Percentiles rank a stretch among this genome's conserved stretches.
These are phyloP conservation scores for Penicillium vulpinum DNA, from an alignment of 2,329 filamentous ascomycete species.

Conservation along the genomic window DNA sequence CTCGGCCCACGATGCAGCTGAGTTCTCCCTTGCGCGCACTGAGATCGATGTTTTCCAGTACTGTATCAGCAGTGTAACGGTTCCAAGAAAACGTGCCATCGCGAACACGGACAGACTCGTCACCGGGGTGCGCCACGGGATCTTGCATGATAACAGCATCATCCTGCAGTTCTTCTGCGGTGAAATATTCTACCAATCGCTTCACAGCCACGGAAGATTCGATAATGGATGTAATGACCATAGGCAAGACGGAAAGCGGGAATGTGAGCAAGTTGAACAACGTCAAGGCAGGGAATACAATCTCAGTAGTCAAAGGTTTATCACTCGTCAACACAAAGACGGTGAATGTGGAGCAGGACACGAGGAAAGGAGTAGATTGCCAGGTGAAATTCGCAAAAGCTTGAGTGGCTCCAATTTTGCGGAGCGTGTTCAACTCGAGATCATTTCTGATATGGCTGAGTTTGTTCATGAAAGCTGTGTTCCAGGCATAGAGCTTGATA, in stretches of 20 bases:
- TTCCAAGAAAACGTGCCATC: constrained; percentile 96
- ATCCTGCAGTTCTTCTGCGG: constrained; percentile 82
- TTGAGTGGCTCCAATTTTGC: constrained; percentile 93
- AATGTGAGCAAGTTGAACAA: constrained; percentile 97
- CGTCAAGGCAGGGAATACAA: constrained; percentile 89
- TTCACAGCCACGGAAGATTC: constrained; percentile 91
- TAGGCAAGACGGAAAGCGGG: constrained; percentile 87
- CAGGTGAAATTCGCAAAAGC: constrained; percentile 96
- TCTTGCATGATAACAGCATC: constrained; percentile 74
- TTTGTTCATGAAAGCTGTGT: constrained; percentile 94
- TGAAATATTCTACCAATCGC: constrained; percentile 80
- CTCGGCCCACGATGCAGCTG: constrained; percentile 87
- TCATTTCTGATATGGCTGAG: constrained; percentile 96
- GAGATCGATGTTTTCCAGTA: constrained; percentile 81
- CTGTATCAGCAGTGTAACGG: constrained; percentile 67
- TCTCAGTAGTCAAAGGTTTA: constrained; percentile 81
- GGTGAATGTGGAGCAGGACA: constrained; percentile 93
- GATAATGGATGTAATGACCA: constrained; percentile 96
- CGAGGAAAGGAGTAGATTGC: constrained; percentile 95
- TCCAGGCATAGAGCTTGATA: constrained; percentile 98
- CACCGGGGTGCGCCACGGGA: constrained; percentile 71
- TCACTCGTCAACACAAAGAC: constrained; percentile 87
- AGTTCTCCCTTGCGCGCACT: constrained; percentile 89
- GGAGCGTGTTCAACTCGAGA: constrained; percentile 87
- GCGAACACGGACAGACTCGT: constrained; percentile 80